Evolutionary conservation across 2,329 filamentous ascomycete species (phyloP), one percentile per base, ranked within the genome.

Genomic region (Apiospora malaysiana): DNA sequence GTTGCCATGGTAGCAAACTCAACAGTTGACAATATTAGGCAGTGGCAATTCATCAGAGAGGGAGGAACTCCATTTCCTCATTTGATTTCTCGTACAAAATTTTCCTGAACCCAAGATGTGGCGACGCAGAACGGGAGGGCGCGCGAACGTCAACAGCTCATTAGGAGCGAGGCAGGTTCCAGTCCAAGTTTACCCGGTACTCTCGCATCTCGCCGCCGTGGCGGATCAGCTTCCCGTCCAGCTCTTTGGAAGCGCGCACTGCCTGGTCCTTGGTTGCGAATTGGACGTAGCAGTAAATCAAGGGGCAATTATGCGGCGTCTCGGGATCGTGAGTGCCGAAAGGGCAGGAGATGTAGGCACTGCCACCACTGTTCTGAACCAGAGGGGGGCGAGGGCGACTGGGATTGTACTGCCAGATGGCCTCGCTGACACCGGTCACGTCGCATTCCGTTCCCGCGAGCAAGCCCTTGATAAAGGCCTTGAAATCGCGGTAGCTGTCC

Each of bases 201-300:
- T 23, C 8, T 18, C 56, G 9, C 18, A 23, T 9, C 3, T 63
- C 21, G 56, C 56, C 56, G 9, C 32, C 32, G 18, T 40, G 25
- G 5, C 4, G 1, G 1, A 37, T 16, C 23, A 27, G 4, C n/a
- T 6, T 68, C 16, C 32, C n/a, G 8, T 47, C 2, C 18, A 68
- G 5, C 43, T 37, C 8, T 8, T 37, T 21, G 46, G 9, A 46
- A 21, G 67, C 67, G 14, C 21, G 21, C 14, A 18, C 14, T 10
- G 67, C 46, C 12, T 68, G 27, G 18, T 25, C 37, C 45, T 56
- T 68, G 18, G 67, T 40, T 5, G 9, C n/a, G 32, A 68, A n/a
- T 32, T 51, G 67, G 16, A 68, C 46, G 25, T 68, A 68, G 27
- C 67, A 56, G 37, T 68, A 68, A 27, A 42, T 25, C 32, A 37